phyloP scores from a whole-genome alignment of 352 stramenopile species.

The Pythium coloratum region DNA sequence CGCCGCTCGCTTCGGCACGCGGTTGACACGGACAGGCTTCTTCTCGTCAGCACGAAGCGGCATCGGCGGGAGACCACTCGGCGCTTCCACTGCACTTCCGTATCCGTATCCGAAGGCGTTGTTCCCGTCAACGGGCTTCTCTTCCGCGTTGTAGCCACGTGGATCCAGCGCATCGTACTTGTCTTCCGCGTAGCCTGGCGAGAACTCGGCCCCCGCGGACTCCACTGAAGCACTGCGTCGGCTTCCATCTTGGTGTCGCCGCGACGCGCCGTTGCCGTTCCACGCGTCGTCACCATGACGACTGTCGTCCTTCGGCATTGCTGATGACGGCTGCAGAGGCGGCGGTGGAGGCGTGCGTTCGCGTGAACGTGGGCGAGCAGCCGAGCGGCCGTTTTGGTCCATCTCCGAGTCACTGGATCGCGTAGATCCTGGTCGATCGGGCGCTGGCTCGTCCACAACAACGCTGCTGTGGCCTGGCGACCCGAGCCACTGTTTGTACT shows the following conservation, averaged over 20 bases:
- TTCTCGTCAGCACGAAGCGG: slow-evolving; percentile 16
- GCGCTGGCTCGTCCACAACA: neutral
- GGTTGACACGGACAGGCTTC: neutral
- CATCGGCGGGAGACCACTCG: neutral
- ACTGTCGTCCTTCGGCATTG: neutral
- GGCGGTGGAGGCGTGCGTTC: neutral
- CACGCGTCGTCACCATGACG: neutral
- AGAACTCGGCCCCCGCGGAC: neutral
- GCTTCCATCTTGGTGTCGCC: neutral
- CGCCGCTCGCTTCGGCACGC: slow-evolving; percentile 47
- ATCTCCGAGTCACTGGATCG: slow-evolving; percentile 1
- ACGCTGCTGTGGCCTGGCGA: neutral
- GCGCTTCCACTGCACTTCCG: neutral
- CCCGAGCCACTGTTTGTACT: slow-evolving; percentile 35
- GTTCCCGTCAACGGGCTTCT: slow-evolving; percentile 3
- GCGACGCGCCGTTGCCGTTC: neutral
- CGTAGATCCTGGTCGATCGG: neutral
- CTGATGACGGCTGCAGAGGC: neutral
- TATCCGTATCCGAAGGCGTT: neutral
- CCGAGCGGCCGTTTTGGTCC: neutral
- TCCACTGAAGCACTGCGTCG: neutral
- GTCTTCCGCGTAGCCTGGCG: slow-evolving; percentile 9
- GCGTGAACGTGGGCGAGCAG: neutral
- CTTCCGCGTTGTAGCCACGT: slow-evolving; percentile 11
- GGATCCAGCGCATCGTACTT: slow-evolving; percentile 1